Evolutionary conservation across 352 stramenopile genomes (phyloP), one percentile per base, ranked within the genome.

Genomic region (Globisporangium echinulatum): DNA sequence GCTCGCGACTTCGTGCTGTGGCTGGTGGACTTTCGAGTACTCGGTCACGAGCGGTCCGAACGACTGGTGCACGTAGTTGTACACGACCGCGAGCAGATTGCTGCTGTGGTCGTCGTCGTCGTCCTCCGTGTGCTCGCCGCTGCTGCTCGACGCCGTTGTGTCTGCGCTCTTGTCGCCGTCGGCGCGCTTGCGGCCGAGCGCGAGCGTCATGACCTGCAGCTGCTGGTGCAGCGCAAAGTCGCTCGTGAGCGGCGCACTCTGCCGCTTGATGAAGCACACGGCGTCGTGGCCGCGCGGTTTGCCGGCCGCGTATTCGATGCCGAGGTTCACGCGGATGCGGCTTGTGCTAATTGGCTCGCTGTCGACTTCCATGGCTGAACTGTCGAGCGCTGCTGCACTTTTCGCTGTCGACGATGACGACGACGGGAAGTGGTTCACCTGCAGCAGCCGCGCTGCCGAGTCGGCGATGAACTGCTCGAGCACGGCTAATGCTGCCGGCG

Each of bases 61-160:
- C 4, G 85, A 93, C 62, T 96, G 82, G 38, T 96, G 87, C 52
- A 96, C 81, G 62, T 93, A 92, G 64, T 92, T 94, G 78, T 94
- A 94, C 47, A 94, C 82, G 7, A 90, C 81, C 14, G 79, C 89
- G 13, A 94, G 71, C 61, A 94, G 38, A 59, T 86, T 87, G 40
- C 77, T 76, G 38, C 75, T 74, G 37, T 85, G 67, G 52, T 85
- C 68, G 17, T 87, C 76, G 14, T 88, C 78, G 39, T 90, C 82
- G 19, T 90, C 71, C 53, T 68, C 75, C 9, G 82, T 83, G 44
- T 70, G 74, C 49, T 87, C 86, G 8, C 79, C 77, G 8, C 64
- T 73, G 60, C 64, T 84, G 59, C 67, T 79, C 39, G 49, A 64
- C 5, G 61, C 64, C 11, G 38, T 9, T 4, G 38, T 36, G 7